Percentiles rank a stretch among this genome's conserved stretches.
Conservation (phyloP, 2,329 filamentous ascomycete species). For the Pyrenochaeta sp. region DNA sequence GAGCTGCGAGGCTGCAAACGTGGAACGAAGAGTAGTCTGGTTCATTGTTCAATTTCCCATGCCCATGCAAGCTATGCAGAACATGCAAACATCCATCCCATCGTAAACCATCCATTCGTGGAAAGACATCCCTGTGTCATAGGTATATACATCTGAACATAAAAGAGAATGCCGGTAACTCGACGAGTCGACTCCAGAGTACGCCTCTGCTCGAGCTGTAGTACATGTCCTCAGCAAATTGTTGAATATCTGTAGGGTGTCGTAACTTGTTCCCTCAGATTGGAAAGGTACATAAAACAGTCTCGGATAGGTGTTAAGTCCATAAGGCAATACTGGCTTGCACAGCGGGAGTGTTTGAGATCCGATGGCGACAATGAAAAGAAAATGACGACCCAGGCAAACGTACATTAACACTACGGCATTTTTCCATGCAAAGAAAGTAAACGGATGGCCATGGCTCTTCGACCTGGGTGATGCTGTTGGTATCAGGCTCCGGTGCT, state of each 20-base stretch:
- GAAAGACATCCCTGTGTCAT: slow-evolving; percentile 13
- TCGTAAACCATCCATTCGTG: slow-evolving; percentile 37
- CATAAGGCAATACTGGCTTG: slow-evolving; percentile 12
- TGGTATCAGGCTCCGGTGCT: slow-evolving; percentile 24
- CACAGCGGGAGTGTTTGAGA: slow-evolving; percentile 11
- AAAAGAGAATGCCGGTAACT: slow-evolving; percentile 6
- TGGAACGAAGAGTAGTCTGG: slow-evolving; percentile 19
- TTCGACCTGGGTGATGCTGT: slow-evolving; percentile 20
- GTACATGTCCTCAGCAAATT: background rate
- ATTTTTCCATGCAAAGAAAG: slow-evolving; percentile 17
- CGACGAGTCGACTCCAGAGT: slow-evolving; percentile 10
- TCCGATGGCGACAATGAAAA: slow-evolving; percentile 8
- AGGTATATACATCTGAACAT: slow-evolving; percentile 46
- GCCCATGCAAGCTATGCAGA: slow-evolving; percentile 40
- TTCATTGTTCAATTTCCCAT: slow-evolving; percentile 18
- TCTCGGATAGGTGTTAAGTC: no score
- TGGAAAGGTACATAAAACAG: no score
- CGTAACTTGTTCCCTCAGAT: background rate
- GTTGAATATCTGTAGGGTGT: background rate
- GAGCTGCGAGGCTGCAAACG: slow-evolving; percentile 2
- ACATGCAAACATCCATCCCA: slow-evolving; percentile 41
- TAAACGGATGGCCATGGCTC: slow-evolving; percentile 20
- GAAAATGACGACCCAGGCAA: slow-evolving; percentile 21
- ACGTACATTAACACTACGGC: slow-evolving; percentile 20
- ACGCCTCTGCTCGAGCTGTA: background rate